A percentile compares a stretch with the other conserved stretches of the same genome.
Conservation (phyloP, 257 asterid genomes). For the Nyctanthes arbortristis region DNA sequence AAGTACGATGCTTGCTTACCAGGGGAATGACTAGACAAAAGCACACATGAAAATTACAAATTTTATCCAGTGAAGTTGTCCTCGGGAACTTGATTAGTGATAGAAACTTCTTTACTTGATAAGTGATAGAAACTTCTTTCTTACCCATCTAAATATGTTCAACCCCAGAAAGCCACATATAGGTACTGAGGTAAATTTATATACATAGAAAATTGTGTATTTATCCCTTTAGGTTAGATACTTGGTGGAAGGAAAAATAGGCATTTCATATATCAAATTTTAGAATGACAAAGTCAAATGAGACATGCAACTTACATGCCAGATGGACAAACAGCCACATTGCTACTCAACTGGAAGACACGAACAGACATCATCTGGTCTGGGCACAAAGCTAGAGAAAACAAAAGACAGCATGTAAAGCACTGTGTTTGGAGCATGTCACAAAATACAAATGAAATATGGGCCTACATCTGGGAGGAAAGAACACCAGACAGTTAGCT, state of each 20-base stretch:
- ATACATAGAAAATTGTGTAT: constrained; percentile 1
- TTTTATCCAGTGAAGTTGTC: constrained; percentile 1
- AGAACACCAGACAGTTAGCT: constrained; percentile 65
- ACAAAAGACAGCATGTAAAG: constrained; percentile 16
- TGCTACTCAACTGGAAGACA: constrained; percentile 76
- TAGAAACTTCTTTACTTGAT: no score
- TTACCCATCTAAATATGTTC: background rate
- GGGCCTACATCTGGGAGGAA: no score
- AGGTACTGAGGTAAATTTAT: background rate
- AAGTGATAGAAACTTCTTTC: no score
- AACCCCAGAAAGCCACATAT: background rate
- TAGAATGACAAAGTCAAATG: background rate
- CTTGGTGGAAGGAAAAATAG: background rate
- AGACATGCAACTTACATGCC: constrained; percentile 59
- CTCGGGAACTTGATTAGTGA: background rate
- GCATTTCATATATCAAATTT: background rate
- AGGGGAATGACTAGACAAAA: no score
- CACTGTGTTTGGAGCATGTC: constrained; percentile 1
- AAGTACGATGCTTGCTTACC: background rate
- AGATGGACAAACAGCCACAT: constrained; percentile 69
- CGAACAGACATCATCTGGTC: constrained; percentile 70
- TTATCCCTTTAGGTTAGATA: no score
- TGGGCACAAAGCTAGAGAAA: constrained; percentile 58
- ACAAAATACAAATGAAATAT: constrained; percentile 25
- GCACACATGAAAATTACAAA: constrained; percentile 2